phyloP scores from a whole-genome alignment of 805 yeast species.

The Wickerhamomyces chaumierensis region DNA sequence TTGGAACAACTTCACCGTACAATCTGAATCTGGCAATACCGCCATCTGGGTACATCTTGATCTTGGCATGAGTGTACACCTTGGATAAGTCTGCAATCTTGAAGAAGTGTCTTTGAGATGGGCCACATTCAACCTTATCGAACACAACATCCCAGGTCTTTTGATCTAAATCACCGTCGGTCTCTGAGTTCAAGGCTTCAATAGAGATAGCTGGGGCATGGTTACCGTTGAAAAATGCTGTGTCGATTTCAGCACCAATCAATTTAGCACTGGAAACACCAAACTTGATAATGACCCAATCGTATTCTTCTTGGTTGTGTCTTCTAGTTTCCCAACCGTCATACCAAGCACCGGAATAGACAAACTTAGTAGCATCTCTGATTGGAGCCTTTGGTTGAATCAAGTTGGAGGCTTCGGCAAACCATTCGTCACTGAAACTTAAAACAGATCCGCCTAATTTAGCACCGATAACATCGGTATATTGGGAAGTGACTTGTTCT shows the following conservation, averaged over 20 bases:
- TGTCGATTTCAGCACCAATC: constrained; percentile 82
- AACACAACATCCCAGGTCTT: constrained; percentile 59
- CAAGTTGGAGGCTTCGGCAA: constrained; percentile 84
- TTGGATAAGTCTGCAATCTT: constrained; percentile 48
- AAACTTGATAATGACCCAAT: constrained; percentile 74
- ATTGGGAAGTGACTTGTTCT: constrained; percentile 13
- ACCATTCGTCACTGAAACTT: constrained; percentile 80
- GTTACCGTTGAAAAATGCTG: constrained; percentile 90
- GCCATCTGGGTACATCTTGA: constrained; percentile 95
- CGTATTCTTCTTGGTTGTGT: constrained; percentile 76
- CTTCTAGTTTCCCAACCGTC: constrained; percentile 99
- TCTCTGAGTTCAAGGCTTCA: constrained; percentile 43
- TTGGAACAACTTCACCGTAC: constrained; percentile 77
- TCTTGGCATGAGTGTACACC: constrained; percentile 66
- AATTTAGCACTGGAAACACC: constrained; percentile 78
- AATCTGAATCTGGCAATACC: constrained; percentile 93
- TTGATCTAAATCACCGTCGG: constrained; percentile 10
- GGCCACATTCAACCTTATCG: constrained; percentile 73
- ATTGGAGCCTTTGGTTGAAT: constrained; percentile 74
- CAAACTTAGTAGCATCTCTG: constrained; percentile 69
- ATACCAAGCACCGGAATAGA: constrained; percentile 90
- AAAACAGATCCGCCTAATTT: constrained; percentile 72
- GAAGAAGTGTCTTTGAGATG: constrained; percentile 78
- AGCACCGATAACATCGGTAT: constrained; percentile 67
- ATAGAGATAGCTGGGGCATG: constrained; percentile 88